phyloP scores from a whole-genome alignment of 805 yeast genomes.

The Schizosaccharomyces octosporus region DNA sequence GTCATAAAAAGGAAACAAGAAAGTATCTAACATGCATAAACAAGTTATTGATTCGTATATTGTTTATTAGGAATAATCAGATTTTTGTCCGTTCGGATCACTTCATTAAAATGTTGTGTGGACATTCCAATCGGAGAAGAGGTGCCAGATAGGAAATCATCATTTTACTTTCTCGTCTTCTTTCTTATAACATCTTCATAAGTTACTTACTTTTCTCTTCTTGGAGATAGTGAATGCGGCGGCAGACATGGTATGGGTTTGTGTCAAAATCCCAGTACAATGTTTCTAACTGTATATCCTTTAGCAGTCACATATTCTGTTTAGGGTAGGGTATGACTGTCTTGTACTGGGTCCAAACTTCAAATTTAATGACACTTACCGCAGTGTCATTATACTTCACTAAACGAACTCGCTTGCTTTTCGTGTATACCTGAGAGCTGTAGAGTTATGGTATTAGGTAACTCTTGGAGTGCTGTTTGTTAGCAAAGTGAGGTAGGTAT shows the following conservation, averaged over 20 bases:
- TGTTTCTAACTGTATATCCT: not conserved
- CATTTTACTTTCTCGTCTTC: not conserved
- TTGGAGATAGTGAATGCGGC: conserved; percentile 2
- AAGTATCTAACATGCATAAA: not conserved
- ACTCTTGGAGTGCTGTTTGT: too few relatives aligned
- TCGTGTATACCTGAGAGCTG: not conserved
- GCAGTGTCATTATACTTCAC: not conserved
- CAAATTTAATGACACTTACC: too few relatives aligned
- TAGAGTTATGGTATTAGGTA: not conserved
- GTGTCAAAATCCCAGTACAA: not conserved
- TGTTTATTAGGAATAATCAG: not conserved
- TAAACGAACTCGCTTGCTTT: not conserved
- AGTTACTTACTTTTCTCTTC: conserved; percentile 2
- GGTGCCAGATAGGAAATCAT: conserved; percentile 3
- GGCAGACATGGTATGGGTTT: conserved; percentile 2
- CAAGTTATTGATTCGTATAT: not conserved
- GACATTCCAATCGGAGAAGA: conserved; percentile 2
- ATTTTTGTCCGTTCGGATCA: not conserved
- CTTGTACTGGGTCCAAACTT: not conserved
- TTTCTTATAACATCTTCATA: not conserved
- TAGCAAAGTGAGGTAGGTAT: too few relatives aligned
- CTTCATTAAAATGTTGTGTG: not conserved
- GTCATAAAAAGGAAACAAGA: not conserved
- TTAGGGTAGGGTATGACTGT: not conserved
- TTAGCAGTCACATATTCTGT: not conserved